A percentile compares a stretch with the other conserved stretches of the same genome.
These are phyloP conservation scores for Aspergillus transmontanensis DNA, from an alignment of 2,329 filamentous ascomycete species.

Conservation along the genomic window DNA sequence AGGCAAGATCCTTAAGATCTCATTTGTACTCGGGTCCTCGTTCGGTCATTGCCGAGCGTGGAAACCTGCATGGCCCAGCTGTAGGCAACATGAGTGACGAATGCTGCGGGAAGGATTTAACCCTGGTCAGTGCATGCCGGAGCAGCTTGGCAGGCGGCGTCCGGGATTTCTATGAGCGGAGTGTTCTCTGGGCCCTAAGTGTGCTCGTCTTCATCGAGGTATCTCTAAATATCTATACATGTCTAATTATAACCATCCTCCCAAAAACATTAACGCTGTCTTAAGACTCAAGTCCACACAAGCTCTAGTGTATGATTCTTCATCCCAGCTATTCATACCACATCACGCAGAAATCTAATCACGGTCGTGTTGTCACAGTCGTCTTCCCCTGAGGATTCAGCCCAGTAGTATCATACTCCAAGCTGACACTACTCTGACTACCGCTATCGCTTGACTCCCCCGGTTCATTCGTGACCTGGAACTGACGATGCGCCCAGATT, in stretches of 20 bases:
- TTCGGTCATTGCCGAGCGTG: not conserved
- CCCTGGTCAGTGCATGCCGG: not conserved
- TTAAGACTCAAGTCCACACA: not conserved
- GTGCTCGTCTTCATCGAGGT: not conserved
- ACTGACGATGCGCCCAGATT: constrained; percentile 24
- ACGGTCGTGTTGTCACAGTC: not conserved
- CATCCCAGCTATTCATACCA: not conserved
- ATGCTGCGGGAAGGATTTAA: not conserved
- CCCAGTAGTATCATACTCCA: constrained; percentile 9
- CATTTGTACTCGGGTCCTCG: too few relatives aligned
- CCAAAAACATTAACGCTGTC: too few relatives aligned
- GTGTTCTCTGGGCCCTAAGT: not conserved
- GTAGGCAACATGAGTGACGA: not conserved
- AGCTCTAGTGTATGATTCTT: not conserved
- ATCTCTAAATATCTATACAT: not conserved
- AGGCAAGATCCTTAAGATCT: not conserved
- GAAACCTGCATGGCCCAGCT: not conserved
- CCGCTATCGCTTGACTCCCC: constrained; percentile 7
- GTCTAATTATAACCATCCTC: not conserved
- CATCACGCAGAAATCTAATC: not conserved
- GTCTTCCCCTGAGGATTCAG: not conserved
- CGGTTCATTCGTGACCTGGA: constrained; percentile 22
- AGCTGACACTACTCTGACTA: constrained; percentile 6
- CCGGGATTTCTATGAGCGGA: not conserved
- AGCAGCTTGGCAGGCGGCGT: not conserved